Base-by-base conservation (phyloP, 306 rosid species). In the Rubus parviflorus region DNA sequence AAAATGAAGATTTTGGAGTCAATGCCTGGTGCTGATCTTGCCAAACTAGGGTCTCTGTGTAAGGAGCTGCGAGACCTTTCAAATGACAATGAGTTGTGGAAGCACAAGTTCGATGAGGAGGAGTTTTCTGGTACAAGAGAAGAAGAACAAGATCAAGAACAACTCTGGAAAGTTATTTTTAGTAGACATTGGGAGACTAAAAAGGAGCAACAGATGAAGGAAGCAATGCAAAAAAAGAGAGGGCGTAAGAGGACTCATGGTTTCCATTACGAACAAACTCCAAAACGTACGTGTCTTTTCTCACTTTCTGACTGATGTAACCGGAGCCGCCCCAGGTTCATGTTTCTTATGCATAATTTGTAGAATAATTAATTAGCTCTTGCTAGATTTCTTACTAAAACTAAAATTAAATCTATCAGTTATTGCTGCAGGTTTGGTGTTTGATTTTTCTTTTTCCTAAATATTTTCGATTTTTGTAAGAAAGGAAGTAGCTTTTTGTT, bases 1-100 rank as follows among this genome's bases (percentile, higher is more conserved):
- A 88, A 90, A 82, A 43, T 83, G 61, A 73, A 86, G 89, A 86
- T 94, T 69, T 84, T 94, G 54, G 93, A 89, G 81, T 54, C 63
- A 64, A 88, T 90, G 62, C 79, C 81, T 0, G 93, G 85, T 30
- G 86, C 19, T 54, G 93, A 88, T 76, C 23, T 92, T 62, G 96
- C 86, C 8, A 90, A 75, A 72, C 82, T 85, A 13, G 88, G 75
- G 70, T 80, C 89, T 62, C 73, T 79, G 1, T 81, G 91, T 66
- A 83, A 89, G 22, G 97, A 86, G 68, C 48, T 95, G 90, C 75
- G 65, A 1, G 80, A 76, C 42, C 53, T 89, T 86, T 82, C 90
- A 3, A 65, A 84, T 10, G 77, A 52, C 30, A 74, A 85, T 75
- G 93, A 85, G 45, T 68, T 94, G 81, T 94, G 98, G 98, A 86